Base-by-base conservation (phyloP, 352 stramenopile genomes). In the Phytophthora vignae region DNA sequence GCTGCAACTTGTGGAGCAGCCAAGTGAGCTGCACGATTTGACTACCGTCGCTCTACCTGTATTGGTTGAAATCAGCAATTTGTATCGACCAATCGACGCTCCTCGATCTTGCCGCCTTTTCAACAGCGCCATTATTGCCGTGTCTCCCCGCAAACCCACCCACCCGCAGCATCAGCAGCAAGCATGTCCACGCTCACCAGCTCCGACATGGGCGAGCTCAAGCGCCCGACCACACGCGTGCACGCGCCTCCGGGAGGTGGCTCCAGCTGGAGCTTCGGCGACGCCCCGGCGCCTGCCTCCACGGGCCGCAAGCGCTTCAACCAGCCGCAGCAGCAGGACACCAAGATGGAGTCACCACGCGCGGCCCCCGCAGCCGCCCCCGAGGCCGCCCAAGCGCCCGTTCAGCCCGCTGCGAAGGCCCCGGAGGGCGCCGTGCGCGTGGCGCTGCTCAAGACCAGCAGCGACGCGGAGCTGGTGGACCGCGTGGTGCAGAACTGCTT, bases 111-210 rank as follows among this genome's bases (percentile, higher is more conserved):
- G 33, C 46, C 59, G 59, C 48, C 19, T 48, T 60, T 29, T 64
- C 57, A 55, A 36, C 11, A 12, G 27, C 52, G n/a, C 21, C 52
- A 54, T 25, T 25, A 25, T 25, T 25, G 22, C 22, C 22, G 22
- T 25, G 22, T 25, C 22, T 25, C n/a, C 22, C 22, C 22, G 22
- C 22, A 25, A 2, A 25, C 7, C 31, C 49, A 67, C 4, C 38
- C 10, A 10, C 14, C 11, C 36, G 14, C 36, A 42, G 36, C 40
- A 25, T 2, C 11, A 66, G 44, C 6, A 25, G 22, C 22, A 25
- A 74, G 5, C 46, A 96, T 96, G 89, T 95, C 87, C 73, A 95
- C 89, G 29, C 75, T 96, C 50, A 96, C 89, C 55, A 95, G 87
- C 73, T 74, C 84, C 1, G 89, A 96, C 56, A 91, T 96, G 61